Base-by-base conservation (phyloP, 805 yeast species). In the Pichia exigua region DNA sequence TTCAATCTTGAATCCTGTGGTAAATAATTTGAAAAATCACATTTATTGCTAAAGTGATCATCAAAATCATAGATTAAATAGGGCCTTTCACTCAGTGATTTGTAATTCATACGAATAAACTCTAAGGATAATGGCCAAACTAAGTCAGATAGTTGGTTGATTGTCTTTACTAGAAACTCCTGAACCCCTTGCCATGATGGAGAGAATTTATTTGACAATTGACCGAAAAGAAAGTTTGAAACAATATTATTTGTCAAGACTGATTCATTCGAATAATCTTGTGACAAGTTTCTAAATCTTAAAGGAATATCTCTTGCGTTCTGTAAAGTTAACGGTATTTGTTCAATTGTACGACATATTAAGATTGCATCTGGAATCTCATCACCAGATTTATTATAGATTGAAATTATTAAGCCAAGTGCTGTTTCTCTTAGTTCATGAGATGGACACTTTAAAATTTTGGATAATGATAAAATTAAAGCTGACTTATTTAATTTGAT, bases 171-270 rank as follows among this genome's bases (percentile, higher is more conserved):
- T 5, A 87, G 61, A 4, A 77, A 75, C 54, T 84, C 92, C 49
- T 74, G 69, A 2, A 86, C 85, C 6, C 85, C 89, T 20, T 79
- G 76, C 96, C 96, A 90, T 15, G 85, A 75, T 0, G 98, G 98
- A 51, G 88, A 85, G 59, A 92, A 89, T 52, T 79, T 78, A 35
- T 82, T 82, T 4, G 88, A 73, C 43, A 91, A 67, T 54, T 86
- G 74, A 35, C 98, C 98, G 57, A 85, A 76, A 40, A 81, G 50
- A 59, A 75, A 81, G 22, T 72, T 73, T 40, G 77, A 70, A 32
- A 78, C 72, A 17, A 75, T 53, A 56, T 66, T 12, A 57, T 61
- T 62, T 10, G 54, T 50, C 13, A 63, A 46, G 1, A 48, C 57
- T 27, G 68, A 69, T 4, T 55, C 54, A 17, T 64, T 61, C 42